phyloP scores from a whole-genome alignment of 2,329 filamentous ascomycete species.

The Fusarium sp. region DNA sequence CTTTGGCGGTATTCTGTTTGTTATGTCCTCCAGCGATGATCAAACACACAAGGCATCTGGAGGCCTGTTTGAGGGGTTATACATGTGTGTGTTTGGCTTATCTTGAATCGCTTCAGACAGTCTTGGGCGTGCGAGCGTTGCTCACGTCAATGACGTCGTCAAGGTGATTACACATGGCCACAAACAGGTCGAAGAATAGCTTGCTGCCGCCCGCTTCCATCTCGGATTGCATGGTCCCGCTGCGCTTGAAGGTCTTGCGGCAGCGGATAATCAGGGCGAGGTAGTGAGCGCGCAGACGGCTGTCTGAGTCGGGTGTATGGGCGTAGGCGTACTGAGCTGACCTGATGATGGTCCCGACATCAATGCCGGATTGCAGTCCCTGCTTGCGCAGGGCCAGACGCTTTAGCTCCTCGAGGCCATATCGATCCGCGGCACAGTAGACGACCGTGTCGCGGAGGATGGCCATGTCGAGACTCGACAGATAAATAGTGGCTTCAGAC shows the following conservation, averaged over 20 bases:
- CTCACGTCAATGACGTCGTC: conserved; percentile 93
- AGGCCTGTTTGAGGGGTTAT: conserved; percentile 30
- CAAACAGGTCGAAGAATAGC: conserved; percentile 98
- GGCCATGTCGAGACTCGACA: conserved; percentile 77
- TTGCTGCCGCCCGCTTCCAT: conserved; percentile 92
- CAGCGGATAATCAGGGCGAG: conserved; percentile 96
- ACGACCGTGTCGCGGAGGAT: conserved; percentile 92
- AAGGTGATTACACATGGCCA: conserved; percentile 97
- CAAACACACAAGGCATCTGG: conserved; percentile 37
- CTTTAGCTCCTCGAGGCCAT: conserved; percentile 93
- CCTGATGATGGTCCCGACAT: conserved; percentile 89
- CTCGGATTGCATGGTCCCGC: conserved; percentile 98
- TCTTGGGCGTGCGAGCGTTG: conserved; percentile 71
- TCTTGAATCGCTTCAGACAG: conserved; percentile 57
- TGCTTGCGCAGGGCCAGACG: conserved; percentile 92
- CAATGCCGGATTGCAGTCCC: conserved; percentile 90
- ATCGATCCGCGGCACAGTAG: conserved; percentile 92
- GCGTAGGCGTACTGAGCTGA: conserved; percentile 96
- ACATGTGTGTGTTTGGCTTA: conserved; percentile 24
- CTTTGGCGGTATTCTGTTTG: conserved; percentile 36
- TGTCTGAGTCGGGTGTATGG: conserved; percentile 93
- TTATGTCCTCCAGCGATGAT: conserved; percentile 41
- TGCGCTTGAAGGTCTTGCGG: conserved; percentile 97
- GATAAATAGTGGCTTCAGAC: conserved; percentile 71
- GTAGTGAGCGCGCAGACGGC: conserved; percentile 93